These are phyloP conservation scores for Vicia faba DNA, from an alignment of 306 rosid genomes.

Conservation along the genomic window DNA sequence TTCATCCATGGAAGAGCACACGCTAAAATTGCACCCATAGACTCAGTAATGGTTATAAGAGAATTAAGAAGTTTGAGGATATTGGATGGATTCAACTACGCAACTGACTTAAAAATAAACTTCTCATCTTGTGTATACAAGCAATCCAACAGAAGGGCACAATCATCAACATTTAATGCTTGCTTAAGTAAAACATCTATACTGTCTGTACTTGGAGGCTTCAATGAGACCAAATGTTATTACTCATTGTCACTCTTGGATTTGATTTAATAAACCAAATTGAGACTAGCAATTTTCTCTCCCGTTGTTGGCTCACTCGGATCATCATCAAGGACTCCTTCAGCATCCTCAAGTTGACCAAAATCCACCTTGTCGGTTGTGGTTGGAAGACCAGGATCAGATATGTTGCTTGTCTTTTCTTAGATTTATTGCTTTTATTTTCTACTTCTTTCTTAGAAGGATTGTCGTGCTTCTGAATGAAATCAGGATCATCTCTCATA, in stretches of 20 bases:
- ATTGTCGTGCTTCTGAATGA: conserved; percentile 35
- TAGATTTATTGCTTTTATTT: conserved; percentile 36
- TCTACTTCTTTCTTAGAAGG: conserved; percentile 40
- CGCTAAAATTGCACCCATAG: conserved; percentile 87
- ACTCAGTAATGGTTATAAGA: conserved; percentile 62
- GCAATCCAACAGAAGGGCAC: conserved; percentile 67
- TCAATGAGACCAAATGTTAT: conserved; percentile 43
- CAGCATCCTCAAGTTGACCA: conserved; percentile 50
- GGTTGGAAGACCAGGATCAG: conserved; percentile 45
- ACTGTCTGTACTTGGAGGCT: conserved; percentile 82
- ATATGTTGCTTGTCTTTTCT: conserved; percentile 43
- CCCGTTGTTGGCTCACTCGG: conserved; percentile 76
- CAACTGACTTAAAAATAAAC: conserved; percentile 75
- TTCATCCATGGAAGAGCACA: conserved; percentile 81
- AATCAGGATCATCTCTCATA: conserved; percentile 30
- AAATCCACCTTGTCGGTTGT: conserved; percentile 34
- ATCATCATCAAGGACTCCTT: conserved; percentile 57
- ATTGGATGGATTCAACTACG: conserved; percentile 61
- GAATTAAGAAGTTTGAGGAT: conserved; percentile 69
- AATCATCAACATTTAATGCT: conserved; percentile 82
- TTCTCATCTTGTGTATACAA: conserved; percentile 78
- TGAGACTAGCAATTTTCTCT: conserved; percentile 71
- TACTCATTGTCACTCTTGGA: conserved; percentile 38
- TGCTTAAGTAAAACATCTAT: conserved; percentile 79
- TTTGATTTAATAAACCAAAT: conserved; percentile 47